Evolutionary conservation across 176 grass and related monocot species (phyloP), one percentile per base, ranked within the genome.

Genomic region (Aegilops speltoides): DNA sequence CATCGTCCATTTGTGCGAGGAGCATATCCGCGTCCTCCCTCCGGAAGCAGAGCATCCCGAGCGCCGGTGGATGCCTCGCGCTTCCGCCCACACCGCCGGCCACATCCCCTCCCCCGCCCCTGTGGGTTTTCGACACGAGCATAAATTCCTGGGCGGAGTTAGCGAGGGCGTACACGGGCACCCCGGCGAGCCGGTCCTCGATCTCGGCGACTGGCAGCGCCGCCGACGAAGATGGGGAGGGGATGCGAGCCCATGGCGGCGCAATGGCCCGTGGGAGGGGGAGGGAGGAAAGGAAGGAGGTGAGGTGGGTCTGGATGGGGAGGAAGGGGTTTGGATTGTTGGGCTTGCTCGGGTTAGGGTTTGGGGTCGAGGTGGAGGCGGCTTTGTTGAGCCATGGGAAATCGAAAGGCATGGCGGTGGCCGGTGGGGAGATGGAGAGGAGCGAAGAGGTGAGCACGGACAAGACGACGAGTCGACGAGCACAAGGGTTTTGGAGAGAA

Each of bases 121-220:
- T 26, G 43, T 29, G 25, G 46, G 89, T 2, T 45, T 85, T 90
- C 1, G 89, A 92, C 68, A 95, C 86, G 26, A 95, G 90, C 54
- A 95, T 88, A 61, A 95, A 89, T 88, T 95, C 93, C 45, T 92
- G 88, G 13, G 86, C 80, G 34, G 90, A 24, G 86, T 95, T 95
- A 28, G 90, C 89, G 86, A 95, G 90, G 29, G 90, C 90, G 80
- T 92, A 95, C 13, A 95, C 93, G 74, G 93, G 93, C 75, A 95
- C 90, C 28, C 93, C 93, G 36, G 90, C 83, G 57, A 95, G 93
- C 69, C 88, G 86, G 64, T 90, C 93, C 90, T 92, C 88, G 65
- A 95, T 92, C 82, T 84, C 85, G 1, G 75, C 13, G 8, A 16
- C 11, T 2, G 87, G 73, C 9, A 88, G 82, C 2, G 79, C 67